Evolutionary conservation across 2,329 filamentous ascomycete genomes (phyloP).

Genomic region (Microcyclosporella mali): DNA sequence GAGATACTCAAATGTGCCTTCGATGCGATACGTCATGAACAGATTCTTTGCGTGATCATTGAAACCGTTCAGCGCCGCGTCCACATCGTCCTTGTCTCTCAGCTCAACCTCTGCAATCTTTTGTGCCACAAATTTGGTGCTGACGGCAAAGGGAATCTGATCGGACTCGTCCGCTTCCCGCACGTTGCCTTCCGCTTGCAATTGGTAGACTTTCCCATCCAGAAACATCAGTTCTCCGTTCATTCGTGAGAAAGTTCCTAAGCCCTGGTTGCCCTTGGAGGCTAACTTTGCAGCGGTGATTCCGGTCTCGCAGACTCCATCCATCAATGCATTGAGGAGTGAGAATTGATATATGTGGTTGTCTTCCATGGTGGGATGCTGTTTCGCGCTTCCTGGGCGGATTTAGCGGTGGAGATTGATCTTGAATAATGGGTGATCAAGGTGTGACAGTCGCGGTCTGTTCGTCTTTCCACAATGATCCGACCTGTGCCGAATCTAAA

Average conservation of each 20-base stretch:
- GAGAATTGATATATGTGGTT: slow-evolving; percentile 43
- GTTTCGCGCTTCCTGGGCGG: too few species aligned
- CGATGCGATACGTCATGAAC: slow-evolving; percentile 31
- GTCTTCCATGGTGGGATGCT: slow-evolving; percentile 23
- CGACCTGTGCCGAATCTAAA: too few species aligned
- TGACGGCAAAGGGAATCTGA: slow-evolving; percentile 37
- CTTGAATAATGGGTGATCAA: too few species aligned
- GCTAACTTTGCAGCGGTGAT: slow-evolving; percentile 43
- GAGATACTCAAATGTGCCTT: slow-evolving; percentile 25
- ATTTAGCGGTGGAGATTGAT: too few species aligned
- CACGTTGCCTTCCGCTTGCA: slow-evolving; percentile 34
- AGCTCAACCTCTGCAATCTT: slow-evolving; percentile 21
- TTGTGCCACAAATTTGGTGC: slow-evolving; percentile 29
- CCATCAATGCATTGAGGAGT: slow-evolving; percentile 41
- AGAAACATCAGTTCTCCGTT: slow-evolving; percentile 42
- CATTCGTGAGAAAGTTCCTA: slow-evolving; percentile 43
- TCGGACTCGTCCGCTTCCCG: slow-evolving; percentile 30
- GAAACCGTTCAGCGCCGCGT: slow-evolving; percentile 23
- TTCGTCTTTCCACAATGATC: too few species aligned
- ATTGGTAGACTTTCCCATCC: slow-evolving; percentile 38
- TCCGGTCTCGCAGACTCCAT: slow-evolving; percentile 41
- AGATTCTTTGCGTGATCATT: slow-evolving; percentile 26
- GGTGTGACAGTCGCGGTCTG: too few species aligned
- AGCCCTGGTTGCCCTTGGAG: slow-evolving; percentile 45
- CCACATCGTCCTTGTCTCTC: slow-evolving; percentile 23